Conservation (phyloP, 495 filamentous ascomycete species). For the Bombardia bombarda region DNA sequence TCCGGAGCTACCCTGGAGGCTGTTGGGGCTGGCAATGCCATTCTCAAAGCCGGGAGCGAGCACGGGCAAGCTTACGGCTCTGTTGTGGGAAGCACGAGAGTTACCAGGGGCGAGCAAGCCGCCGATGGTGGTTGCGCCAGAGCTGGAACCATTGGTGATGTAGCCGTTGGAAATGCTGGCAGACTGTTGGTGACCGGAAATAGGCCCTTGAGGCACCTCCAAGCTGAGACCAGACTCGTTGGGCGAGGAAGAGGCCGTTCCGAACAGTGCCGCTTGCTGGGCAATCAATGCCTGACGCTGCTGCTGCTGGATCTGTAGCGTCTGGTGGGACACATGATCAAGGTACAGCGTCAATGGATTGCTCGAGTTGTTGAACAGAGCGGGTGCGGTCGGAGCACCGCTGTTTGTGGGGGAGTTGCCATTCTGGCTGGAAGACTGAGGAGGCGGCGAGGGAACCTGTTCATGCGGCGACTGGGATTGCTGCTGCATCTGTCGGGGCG, state of each 20-base stretch:
- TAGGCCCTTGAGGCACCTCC: conserved; percentile 49
- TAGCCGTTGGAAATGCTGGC: conserved; percentile 56
- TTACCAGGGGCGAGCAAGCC: conserved; percentile 69
- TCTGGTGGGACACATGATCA: conserved; percentile 73
- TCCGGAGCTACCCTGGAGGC: conserved; percentile 30
- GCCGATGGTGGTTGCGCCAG: conserved; percentile 59
- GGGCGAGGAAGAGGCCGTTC: conserved; percentile 48
- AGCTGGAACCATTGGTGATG: conserved; percentile 38
- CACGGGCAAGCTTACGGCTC: conserved; percentile 75
- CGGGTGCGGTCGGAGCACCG: conserved; percentile 35
- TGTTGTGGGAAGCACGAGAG: conserved; percentile 69
- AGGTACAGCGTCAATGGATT: conserved; percentile 96
- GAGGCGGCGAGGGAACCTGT: conserved; percentile 63
- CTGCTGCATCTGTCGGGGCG: conserved; percentile 73
- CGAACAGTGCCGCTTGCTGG: conserved; percentile 54
- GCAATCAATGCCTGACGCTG: conserved; percentile 53
- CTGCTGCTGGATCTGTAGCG: conserved; percentile 66
- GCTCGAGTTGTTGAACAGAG: conserved; percentile 69
- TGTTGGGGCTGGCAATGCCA: conserved; percentile 38
- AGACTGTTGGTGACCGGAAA: conserved; percentile 51
- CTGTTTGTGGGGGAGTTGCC: conserved; percentile 44
- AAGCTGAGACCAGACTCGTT: conserved; percentile 36
- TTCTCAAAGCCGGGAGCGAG: conserved; percentile 46
- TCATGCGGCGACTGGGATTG: conserved; percentile 34
- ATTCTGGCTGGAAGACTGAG: conserved; percentile 44